phyloP scores from a whole-genome alignment of 228 moss, liverwort and hornwort species.

The Sphagnum fallax region DNA sequence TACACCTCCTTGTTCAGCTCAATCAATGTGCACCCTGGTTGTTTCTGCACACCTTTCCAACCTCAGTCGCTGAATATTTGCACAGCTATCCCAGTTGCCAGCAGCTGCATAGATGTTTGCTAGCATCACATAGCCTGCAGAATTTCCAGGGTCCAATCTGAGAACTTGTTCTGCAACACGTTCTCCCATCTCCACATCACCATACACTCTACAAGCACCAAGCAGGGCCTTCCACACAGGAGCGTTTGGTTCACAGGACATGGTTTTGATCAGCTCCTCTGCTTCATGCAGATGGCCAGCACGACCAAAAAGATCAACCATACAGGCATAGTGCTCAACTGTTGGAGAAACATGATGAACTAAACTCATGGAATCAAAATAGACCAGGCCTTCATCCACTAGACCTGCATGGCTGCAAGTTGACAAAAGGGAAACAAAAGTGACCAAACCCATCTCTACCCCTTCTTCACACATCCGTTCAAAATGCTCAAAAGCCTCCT shows the following conservation, averaged over 20 bases:
- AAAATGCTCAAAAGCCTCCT: not conserved
- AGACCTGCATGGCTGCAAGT: conserved; percentile 1
- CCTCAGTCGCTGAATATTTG: not conserved
- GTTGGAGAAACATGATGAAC: not conserved
- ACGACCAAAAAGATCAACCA: conserved; percentile 5
- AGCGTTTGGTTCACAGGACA: not conserved
- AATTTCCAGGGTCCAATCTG: not conserved
- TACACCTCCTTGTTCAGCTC: not conserved
- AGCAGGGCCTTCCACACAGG: conserved; percentile 1
- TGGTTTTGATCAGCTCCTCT: conserved; percentile 1
- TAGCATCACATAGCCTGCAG: not conserved
- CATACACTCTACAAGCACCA: not conserved
- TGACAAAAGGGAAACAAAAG: not conserved
- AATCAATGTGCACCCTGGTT: not conserved
- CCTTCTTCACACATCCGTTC: not conserved
- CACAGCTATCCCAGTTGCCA: not conserved
- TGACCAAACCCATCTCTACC: not conserved
- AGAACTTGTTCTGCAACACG: not conserved
- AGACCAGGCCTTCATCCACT: not conserved
- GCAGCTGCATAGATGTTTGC: not conserved
- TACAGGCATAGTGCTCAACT: not conserved
- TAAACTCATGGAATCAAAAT: not conserved
- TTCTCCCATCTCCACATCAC: not conserved
- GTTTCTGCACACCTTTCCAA: not conserved
- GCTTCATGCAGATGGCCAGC: conserved; percentile 4